Percentiles rank a stretch among this genome's conserved stretches.
phyloP scores from a whole-genome alignment of 1,139 yeast genomes.

The Kodamaea ohmeri region DNA sequence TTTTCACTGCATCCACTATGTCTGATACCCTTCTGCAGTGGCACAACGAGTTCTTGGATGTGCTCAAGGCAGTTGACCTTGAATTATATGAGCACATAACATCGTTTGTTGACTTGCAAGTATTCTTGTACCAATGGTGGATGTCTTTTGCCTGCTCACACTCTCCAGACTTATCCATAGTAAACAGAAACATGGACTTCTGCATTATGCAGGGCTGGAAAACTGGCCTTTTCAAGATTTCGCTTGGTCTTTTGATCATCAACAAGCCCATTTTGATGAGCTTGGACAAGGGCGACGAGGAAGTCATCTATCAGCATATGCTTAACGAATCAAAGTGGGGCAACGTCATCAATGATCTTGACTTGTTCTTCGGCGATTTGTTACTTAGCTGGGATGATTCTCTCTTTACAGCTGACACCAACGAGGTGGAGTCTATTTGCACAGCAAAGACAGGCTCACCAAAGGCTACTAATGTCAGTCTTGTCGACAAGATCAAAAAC shows the following conservation, averaged over 20 bases:
- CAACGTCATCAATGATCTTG: slow-evolving; percentile 47
- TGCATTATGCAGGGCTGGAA: slow-evolving; percentile 65
- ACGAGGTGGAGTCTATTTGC: slow-evolving; percentile 8
- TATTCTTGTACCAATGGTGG: slow-evolving; percentile 66
- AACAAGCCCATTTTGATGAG: slow-evolving; percentile 53
- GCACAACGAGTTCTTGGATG: slow-evolving; percentile 49
- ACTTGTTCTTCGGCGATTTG: slow-evolving; percentile 40
- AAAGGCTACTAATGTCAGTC: slow-evolving; percentile 10
- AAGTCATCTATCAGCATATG: slow-evolving; percentile 59
- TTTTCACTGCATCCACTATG: slow-evolving; percentile 54
- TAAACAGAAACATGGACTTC: slow-evolving; percentile 53
- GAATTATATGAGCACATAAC: slow-evolving; percentile 47
- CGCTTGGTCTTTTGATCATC: slow-evolving; percentile 52
- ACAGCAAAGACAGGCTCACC: slow-evolving; percentile 4
- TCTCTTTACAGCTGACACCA: slow-evolving; percentile 20
- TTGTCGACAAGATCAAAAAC: slow-evolving; percentile 18
- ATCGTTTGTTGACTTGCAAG: slow-evolving; percentile 40
- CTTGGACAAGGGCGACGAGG: slow-evolving; percentile 52
- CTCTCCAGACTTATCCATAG: slow-evolving; percentile 51
- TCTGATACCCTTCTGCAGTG: slow-evolving; percentile 55
- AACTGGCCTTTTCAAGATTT: slow-evolving; percentile 58
- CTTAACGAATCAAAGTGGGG: slow-evolving; percentile 58
- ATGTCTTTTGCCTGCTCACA: slow-evolving; percentile 62
- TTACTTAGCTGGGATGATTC: slow-evolving; percentile 38
- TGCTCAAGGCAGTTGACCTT: slow-evolving; percentile 41